Percentiles rank a stretch among this genome's conserved stretches.
phyloP scores from a whole-genome alignment of 352 stramenopile genomes.

The Pseudoperonospora humuli region DNA sequence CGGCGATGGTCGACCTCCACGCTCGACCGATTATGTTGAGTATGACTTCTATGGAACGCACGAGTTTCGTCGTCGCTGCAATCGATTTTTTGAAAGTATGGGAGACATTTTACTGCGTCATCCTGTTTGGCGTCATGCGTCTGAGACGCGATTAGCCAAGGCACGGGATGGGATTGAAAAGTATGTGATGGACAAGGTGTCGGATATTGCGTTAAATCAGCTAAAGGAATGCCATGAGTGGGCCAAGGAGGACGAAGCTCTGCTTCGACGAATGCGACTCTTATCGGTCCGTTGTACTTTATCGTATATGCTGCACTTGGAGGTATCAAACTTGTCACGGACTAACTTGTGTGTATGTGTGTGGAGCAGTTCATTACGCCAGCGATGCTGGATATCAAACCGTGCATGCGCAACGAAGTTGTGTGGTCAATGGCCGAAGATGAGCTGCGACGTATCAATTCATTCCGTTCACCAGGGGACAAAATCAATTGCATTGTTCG shows the following conservation, averaged over 20 bases:
- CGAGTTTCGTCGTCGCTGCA: conserved; percentile 56
- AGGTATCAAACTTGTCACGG: neutral
- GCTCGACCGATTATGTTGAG: conserved; percentile 60
- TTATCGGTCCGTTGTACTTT: conserved; percentile 43
- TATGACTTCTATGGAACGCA: conserved; percentile 78
- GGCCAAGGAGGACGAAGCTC: conserved; percentile 63
- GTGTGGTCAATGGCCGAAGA: conserved; percentile 85
- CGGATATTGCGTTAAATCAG: conserved; percentile 69
- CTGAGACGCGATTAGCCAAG: conserved; percentile 49
- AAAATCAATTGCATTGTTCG: conserved; percentile 88
- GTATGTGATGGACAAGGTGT: conserved; percentile 88
- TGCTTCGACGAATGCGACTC: conserved; percentile 73
- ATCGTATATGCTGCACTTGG: neutral
- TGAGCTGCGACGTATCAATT: conserved; percentile 86
- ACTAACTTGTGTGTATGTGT: conserved; percentile 1
- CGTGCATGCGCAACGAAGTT: conserved; percentile 85
- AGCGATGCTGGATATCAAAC: conserved; percentile 88
- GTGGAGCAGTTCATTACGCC: conserved; percentile 41
- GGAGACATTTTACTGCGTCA: conserved; percentile 50
- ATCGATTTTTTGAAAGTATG: conserved; percentile 69
- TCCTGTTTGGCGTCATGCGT: conserved; percentile 53
- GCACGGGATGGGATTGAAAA: conserved; percentile 86
- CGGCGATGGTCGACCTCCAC: conserved; percentile 59
- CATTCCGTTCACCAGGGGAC: conserved; percentile 73
- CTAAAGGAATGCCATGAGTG: conserved; percentile 53